Evolutionary conservation across 1,139 yeast species (phyloP).

Genomic region (Arxiozyma slooffiae): DNA sequence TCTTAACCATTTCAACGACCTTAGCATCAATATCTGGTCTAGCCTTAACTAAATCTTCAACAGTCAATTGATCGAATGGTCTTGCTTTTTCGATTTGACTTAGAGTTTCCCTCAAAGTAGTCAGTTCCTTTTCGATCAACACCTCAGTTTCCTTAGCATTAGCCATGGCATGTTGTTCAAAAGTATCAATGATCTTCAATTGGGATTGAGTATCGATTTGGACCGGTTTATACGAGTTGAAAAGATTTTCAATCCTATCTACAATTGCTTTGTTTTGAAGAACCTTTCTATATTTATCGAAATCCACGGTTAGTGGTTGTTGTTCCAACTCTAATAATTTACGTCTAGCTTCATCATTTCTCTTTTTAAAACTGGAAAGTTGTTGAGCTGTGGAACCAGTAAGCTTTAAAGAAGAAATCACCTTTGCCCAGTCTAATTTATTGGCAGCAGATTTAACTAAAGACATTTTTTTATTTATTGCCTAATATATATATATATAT

Average conservation of each 20-base stretch:
- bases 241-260: slow-evolving; percentile 71
- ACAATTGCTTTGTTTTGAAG: slow-evolving; percentile 77
- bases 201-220: slow-evolving; percentile 82
- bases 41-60: slow-evolving; percentile 88
- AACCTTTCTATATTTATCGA: slow-evolving; percentile 63
- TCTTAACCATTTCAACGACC: slow-evolving; percentile 88
- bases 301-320: slow-evolving; percentile 73
- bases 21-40: slow-evolving; percentile 96
- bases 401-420: slow-evolving; percentile 79
- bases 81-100: slow-evolving; percentile 62
- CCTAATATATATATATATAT: no score
- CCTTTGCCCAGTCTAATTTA: slow-evolving; percentile 92
- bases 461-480: slow-evolving; percentile 20
- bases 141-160: slow-evolving; percentile 91
- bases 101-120: slow-evolving; percentile 77
- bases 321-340: slow-evolving; percentile 56
- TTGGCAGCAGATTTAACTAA: slow-evolving; percentile 58
- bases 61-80: slow-evolving; percentile 94
- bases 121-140: slow-evolving; percentile 76
- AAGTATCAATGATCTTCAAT: slow-evolving; percentile 82
- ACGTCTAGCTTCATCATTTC: slow-evolving; percentile 96
- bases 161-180: slow-evolving; percentile 90
- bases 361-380: slow-evolving; percentile 87
- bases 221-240: slow-evolving; percentile 67
- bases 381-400: slow-evolving; percentile 88